phyloP scores from a whole-genome alignment of 306 rosid genomes.

The Bauhinia variegata region DNA sequence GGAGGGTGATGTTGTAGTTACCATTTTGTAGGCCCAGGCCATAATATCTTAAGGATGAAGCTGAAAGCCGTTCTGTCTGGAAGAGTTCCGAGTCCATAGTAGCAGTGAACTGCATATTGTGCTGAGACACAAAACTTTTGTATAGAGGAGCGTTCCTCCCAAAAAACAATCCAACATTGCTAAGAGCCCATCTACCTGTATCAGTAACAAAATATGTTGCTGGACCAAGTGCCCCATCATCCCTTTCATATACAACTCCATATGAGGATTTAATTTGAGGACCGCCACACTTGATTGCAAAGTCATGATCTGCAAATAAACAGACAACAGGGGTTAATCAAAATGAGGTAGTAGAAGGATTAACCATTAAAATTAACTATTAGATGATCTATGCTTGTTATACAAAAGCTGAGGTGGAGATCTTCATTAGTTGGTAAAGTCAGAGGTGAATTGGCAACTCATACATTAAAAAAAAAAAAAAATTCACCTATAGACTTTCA shows the following conservation, averaged over 20 bases:
- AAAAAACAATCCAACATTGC: constrained; percentile 66
- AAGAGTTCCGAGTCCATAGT: constrained; percentile 59
- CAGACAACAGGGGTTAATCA: constrained; percentile 3
- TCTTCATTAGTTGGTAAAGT: neutral
- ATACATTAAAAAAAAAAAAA: neutral
- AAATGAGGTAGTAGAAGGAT: neutral
- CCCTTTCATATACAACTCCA: constrained; percentile 50
- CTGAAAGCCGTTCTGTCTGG: constrained; percentile 70
- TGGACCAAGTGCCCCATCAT: constrained; percentile 65
- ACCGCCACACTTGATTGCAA: constrained; percentile 77
- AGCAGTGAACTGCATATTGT: constrained; percentile 51
- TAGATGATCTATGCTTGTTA: neutral
- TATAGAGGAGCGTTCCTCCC: constrained; percentile 30
- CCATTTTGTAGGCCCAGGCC: constrained; percentile 79
- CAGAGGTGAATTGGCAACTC: neutral
- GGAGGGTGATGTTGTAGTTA: constrained; percentile 63
- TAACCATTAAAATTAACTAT: no score
- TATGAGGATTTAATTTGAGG: constrained; percentile 41
- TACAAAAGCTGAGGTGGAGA: neutral
- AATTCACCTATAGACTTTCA: no score
- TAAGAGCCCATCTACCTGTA: constrained; percentile 66
- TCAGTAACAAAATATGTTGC: constrained; percentile 66
- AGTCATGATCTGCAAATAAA: constrained; percentile 54
- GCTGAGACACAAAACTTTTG: constrained; percentile 29
- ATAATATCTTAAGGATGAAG: constrained; percentile 82